Conservation (phyloP, 1,284 basidiomycete genomes). For the Rhodotorula sp. region DNA sequence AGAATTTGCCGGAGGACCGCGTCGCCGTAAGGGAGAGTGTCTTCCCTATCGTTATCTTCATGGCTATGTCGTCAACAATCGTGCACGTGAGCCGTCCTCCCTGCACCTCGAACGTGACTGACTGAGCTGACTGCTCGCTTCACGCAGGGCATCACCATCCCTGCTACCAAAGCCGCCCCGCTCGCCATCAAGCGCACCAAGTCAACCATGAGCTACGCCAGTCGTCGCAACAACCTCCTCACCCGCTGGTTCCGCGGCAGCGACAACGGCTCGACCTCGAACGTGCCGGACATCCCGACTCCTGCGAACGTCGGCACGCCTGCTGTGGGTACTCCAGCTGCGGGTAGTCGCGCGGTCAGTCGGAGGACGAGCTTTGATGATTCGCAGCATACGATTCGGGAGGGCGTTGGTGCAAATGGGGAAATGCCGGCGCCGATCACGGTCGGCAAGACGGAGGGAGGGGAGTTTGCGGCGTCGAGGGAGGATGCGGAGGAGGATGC, state of each 20-base stretch:
- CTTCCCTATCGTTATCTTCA: constrained; percentile 55
- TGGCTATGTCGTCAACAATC: constrained; percentile 54
- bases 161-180: constrained; percentile 30
- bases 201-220: constrained; percentile 7
- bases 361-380: not conserved
- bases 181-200: constrained; percentile 24
- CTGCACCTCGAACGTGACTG: constrained; percentile 1
- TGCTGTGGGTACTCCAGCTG: not conserved
- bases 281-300: not conserved
- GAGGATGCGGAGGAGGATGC: not conserved
- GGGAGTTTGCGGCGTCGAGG: not conserved
- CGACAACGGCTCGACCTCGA: constrained; percentile 1
- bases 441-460: not conserved
- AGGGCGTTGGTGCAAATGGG: not conserved
- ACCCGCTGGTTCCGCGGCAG: not conserved
- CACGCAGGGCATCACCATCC: constrained; percentile 40
- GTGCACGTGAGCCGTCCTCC: constrained; percentile 49
- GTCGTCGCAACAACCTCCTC: not conserved
- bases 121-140: not conserved
- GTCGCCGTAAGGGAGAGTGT: constrained; percentile 50
- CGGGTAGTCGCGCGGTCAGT: not conserved
- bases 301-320: not conserved
- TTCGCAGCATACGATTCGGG: not conserved
- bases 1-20: constrained; percentile 51
- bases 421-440: not conserved